A percentile compares a stretch with the other conserved stretches of the same genome.
These are phyloP conservation scores for Piloderma croceum DNA, from an alignment of 768 basidiomycete species.

Conservation along the genomic window DNA sequence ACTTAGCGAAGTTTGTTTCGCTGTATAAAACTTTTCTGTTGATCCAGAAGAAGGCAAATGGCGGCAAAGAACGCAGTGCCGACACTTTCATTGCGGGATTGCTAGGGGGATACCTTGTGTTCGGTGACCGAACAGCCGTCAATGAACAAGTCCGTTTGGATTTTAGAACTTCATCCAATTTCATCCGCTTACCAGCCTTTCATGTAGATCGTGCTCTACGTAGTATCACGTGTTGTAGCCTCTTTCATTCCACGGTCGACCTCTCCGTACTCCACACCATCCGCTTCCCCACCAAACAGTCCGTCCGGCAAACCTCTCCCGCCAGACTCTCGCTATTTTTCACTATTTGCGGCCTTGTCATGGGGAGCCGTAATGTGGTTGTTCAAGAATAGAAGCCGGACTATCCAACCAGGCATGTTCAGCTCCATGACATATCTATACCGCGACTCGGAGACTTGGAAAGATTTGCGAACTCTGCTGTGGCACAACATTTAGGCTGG, in stretches of 20 bases:
- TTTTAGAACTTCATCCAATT: constrained; percentile 9
- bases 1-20: constrained; percentile 90
- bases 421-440: constrained; percentile 95
- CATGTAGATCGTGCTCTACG: constrained; percentile 88
- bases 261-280: constrained; percentile 44
- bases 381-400: constrained; percentile 80
- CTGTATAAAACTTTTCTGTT: constrained; percentile 86
- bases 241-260: constrained; percentile 83
- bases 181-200: neutral
- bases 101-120: constrained; percentile 85
- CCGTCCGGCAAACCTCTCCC: constrained; percentile 64
- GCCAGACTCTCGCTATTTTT: constrained; percentile 80
- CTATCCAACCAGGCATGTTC: constrained; percentile 96
- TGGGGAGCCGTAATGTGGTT: constrained; percentile 99
- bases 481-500: constrained; percentile 86
- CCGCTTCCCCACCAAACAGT: constrained; percentile 34
- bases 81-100: constrained; percentile 94
- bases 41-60: constrained; percentile 73
- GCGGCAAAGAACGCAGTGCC: constrained; percentile 71
- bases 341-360: constrained; percentile 77
- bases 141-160: constrained; percentile 75
- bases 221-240: constrained; percentile 86
- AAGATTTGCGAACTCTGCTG: constrained; percentile 70
- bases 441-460: constrained; percentile 87
- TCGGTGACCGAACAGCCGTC: constrained; percentile 80